Evolutionary conservation across 331 rosid species (phyloP), one percentile per base, ranked within the genome.

Genomic region (Cydonia oblonga): DNA sequence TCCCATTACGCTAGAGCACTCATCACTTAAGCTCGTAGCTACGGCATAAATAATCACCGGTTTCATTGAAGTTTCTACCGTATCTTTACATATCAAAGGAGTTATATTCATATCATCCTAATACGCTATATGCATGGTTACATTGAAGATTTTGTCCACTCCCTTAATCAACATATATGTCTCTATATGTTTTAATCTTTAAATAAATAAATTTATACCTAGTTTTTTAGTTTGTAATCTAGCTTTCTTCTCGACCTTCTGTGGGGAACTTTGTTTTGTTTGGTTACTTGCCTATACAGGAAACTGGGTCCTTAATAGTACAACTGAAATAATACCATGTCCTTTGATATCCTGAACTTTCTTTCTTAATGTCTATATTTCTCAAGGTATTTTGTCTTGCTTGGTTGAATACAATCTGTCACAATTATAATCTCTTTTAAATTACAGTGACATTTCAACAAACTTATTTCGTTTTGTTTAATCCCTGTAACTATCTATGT

Each of bases 381-480:
- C 29, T 66, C 13, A 66, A 13, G 9, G 33, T 28, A 30, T 42
- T 75, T 75, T 66, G 78, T 54, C 59, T 60, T 52, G 57, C 9
- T 10, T 46, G 53, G 69, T 70, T 12, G 28, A 24, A 63, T 52
- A 71, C 23, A 33, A 52, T 22, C 38, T 62, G 79, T 61, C 80
- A 75, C 23, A 75, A 74, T 81, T 71, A 78, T 71, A 53, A 12
- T 64, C 75, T 33, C 83, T 81, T 86, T 86, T 79, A 64, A 68
- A 59, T 63, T 44, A 86, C 62, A 76, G 76, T 68, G 87, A 86
- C 84, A 25, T 72, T 71, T 81, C 86, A 86, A 71, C 85, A 7
- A 64, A 71, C 72, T 24, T 29, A 23, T 28, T 33, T 54, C 64
- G 66, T 54, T 56, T 82, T 72, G 19, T 65, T 58, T 70, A 65